Percentiles rank a stretch among this genome's conserved stretches.
These are phyloP conservation scores for Aspergillus sp. DNA, from an alignment of 2,329 filamentous ascomycete genomes.

Conservation along the genomic window DNA sequence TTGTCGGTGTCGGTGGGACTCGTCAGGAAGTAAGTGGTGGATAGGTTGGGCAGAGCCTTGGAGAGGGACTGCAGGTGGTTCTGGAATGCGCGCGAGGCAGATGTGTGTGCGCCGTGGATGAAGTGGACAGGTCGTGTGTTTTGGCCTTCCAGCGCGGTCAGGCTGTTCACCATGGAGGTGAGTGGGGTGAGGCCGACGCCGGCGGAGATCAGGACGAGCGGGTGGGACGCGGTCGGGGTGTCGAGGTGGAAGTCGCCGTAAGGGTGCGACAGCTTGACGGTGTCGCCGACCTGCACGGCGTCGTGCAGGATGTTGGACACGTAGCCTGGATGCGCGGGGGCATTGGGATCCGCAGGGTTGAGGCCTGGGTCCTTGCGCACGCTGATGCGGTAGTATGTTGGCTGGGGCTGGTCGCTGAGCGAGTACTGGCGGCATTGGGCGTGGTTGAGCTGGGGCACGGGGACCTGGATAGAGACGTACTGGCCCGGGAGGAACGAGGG, in stretches of 20 bases:
- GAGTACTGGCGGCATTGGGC: slow-evolving; percentile 72
- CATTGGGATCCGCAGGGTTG: slow-evolving; percentile 44
- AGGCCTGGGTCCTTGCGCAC: slow-evolving; percentile 66
- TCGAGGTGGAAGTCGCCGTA: slow-evolving; percentile 60
- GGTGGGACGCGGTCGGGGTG: slow-evolving; percentile 38
- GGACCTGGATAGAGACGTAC: slow-evolving; percentile 65
- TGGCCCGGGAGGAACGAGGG: slow-evolving; percentile 69
- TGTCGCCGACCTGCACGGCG: slow-evolving; percentile 60
- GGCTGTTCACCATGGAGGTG: slow-evolving; percentile 57
- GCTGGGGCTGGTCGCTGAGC: slow-evolving; percentile 63
- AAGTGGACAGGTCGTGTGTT: slow-evolving; percentile 56
- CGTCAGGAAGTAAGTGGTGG: slow-evolving; percentile 60
- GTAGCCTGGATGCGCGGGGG: slow-evolving; percentile 58
- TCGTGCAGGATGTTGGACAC: slow-evolving; percentile 71
- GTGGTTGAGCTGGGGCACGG: slow-evolving; percentile 60
- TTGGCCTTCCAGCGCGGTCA: slow-evolving; percentile 41
- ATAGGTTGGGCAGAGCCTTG: slow-evolving; percentile 48
- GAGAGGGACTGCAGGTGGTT: slow-evolving; percentile 51
- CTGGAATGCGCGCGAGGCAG: slow-evolving; percentile 52
- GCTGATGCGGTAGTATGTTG: slow-evolving; percentile 67
- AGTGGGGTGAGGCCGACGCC: slow-evolving; percentile 62
- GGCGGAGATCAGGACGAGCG: slow-evolving; percentile 62
- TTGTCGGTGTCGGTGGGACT: slow-evolving; percentile 48
- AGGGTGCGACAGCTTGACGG: slow-evolving; percentile 66
- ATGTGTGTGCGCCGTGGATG: slow-evolving; percentile 58